Evolutionary conservation across 495 filamentous ascomycete species (phyloP).

Genomic region (Thozetella sp.): DNA sequence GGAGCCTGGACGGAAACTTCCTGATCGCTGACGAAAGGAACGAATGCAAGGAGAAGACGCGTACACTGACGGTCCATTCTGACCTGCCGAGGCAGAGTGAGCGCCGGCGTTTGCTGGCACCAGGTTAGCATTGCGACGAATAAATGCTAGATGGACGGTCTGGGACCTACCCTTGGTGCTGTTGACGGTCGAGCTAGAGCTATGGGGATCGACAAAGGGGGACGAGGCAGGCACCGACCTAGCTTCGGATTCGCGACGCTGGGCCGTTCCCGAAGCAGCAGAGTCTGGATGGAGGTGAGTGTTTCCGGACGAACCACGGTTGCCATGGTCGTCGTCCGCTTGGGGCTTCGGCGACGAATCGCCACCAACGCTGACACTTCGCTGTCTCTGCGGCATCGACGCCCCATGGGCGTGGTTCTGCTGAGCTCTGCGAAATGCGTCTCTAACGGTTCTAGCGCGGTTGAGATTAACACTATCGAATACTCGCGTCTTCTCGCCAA

Average conservation of each 20-base stretch:
- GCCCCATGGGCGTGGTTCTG: conserved; percentile 10
- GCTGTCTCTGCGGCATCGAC: conserved; percentile 17
- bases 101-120: conserved; percentile 17
- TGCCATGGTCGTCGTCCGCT: not conserved
- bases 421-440: conserved; percentile 11
- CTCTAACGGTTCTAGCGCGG: conserved; percentile 39
- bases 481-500: conserved; percentile 69
- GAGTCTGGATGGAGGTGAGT: conserved; percentile 16
- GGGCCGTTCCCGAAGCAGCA: conserved; percentile 26
- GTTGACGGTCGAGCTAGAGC: conserved; percentile 14
- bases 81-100: conserved; percentile 8
- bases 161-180: conserved; percentile 20
- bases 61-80: conserved; percentile 26
- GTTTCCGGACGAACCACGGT: not conserved
- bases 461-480: conserved; percentile 41
- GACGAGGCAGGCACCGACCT: conserved; percentile 13
- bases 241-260: conserved; percentile 5
- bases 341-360: not conserved
- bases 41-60: conserved; percentile 12
- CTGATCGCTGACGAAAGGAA: conserved; percentile 2
- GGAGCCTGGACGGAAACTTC: not conserved
- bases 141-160: not conserved
- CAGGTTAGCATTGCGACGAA: conserved; percentile 6
- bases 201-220: conserved; percentile 10
- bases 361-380: conserved; percentile 27